phyloP scores from a whole-genome alignment of 306 rosid species.

The Dalbergia oliveri region DNA sequence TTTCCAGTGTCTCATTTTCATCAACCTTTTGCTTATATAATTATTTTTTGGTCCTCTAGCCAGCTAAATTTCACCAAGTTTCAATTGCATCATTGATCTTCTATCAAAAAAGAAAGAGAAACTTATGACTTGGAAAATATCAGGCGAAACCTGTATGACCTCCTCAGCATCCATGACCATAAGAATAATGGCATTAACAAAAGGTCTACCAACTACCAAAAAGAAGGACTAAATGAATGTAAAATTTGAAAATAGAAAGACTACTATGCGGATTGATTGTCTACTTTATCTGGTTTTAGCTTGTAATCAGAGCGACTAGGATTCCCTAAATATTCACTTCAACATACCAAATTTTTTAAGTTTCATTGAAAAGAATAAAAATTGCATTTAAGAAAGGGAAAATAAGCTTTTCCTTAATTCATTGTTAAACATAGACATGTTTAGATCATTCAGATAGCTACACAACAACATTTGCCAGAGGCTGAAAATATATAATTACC shows the following conservation, averaged over 20 bases:
- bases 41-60: not conserved
- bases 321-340: not conserved
- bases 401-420: not conserved
- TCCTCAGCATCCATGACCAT: too few relatives aligned
- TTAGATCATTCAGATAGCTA: conserved; percentile 5
- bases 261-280: not conserved
- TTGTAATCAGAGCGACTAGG: not conserved
- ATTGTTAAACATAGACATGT: conserved; percentile 7
- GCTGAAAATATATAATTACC: conserved; percentile 58
- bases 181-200: too few relatives aligned
- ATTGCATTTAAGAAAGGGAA: not conserved
- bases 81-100: not conserved
- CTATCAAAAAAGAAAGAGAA: not conserved
- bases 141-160: not conserved
- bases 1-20: too few relatives aligned
- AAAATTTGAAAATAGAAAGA: too few relatives aligned
- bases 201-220: too few relatives aligned
- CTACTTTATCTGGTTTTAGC: not conserved
- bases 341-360: not conserved
- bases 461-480: not conserved
- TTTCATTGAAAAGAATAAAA: conserved; percentile 7
- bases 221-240: too few relatives aligned
- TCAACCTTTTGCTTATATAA: not conserved
- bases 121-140: not conserved
- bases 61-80: not conserved